These are phyloP conservation scores for Potentilla sterilis DNA, from an alignment of 306 rosid species.

Conservation along the genomic window DNA sequence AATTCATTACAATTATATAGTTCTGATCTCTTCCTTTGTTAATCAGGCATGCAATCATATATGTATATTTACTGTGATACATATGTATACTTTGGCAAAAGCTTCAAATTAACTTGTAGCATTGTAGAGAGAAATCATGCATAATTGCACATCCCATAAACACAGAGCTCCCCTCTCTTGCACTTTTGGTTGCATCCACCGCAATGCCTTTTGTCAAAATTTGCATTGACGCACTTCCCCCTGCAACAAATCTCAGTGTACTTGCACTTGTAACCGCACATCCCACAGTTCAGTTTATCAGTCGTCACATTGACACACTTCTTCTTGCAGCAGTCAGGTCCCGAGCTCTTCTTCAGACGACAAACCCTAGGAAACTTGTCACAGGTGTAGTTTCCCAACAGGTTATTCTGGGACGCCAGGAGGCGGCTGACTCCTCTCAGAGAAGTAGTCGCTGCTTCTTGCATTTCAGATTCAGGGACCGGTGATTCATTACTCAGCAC, in stretches of 20 bases:
- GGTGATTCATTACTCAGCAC: not conserved
- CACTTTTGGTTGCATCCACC: constrained; percentile 49
- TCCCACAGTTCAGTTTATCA: constrained; percentile 42
- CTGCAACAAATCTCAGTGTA: constrained; percentile 44
- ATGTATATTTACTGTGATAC: no score
- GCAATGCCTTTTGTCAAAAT: constrained; percentile 36
- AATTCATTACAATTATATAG: no score
- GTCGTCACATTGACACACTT: constrained; percentile 38
- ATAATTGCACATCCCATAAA: constrained; percentile 48
- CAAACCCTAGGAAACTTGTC: constrained; percentile 39
- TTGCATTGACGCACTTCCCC: constrained; percentile 42
- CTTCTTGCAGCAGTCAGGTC: constrained; percentile 46
- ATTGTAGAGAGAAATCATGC: not conserved
- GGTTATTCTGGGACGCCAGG: constrained; percentile 5
- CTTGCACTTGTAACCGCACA: constrained; percentile 41
- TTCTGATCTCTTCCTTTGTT: no score
- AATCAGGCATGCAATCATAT: no score
- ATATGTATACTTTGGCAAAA: no score
- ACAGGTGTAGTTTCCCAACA: constrained; percentile 23
- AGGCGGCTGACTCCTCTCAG: constrained; percentile 21
- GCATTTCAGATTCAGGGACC: constrained; percentile 10
- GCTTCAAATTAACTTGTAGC: no score
- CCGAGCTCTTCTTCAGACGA: constrained; percentile 28
- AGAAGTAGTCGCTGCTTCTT: not conserved
- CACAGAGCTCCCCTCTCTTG: constrained; percentile 43